A percentile compares a stretch with the other conserved stretches of the same genome.
phyloP scores from a whole-genome alignment of 2,329 filamentous ascomycete genomes.

The Talaromyces piceae region DNA sequence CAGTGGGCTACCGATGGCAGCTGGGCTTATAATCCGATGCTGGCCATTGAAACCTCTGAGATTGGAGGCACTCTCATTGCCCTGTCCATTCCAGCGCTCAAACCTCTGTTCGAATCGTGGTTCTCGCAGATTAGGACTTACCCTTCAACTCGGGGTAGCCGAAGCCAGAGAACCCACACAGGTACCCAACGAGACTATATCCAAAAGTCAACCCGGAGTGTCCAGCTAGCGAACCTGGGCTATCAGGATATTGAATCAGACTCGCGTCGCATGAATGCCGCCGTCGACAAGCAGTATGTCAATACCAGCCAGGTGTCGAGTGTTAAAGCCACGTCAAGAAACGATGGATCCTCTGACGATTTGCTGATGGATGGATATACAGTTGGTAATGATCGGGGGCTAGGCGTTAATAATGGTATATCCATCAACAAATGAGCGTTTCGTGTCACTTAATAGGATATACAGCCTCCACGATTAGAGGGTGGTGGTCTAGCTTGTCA shows the following conservation, averaged over 20 bases:
- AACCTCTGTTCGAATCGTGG: conserved; percentile 29
- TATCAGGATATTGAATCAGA: background rate
- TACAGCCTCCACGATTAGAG: background rate
- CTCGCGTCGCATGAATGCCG: background rate
- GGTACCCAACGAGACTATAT: background rate
- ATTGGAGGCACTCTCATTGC: conserved; percentile 46
- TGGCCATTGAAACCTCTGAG: conserved; percentile 45
- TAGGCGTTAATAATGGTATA: background rate
- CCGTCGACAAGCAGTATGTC: background rate
- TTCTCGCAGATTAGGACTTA: conserved; percentile 19
- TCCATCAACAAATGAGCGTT: background rate
- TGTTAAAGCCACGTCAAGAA: background rate
- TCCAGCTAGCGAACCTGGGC: background rate
- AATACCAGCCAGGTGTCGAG: background rate
- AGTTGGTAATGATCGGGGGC: background rate
- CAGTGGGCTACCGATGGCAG: conserved; percentile 43
- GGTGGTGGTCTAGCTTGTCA: too few species aligned
- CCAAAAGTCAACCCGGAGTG: background rate
- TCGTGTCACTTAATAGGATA: background rate
- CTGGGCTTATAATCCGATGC: conserved; percentile 46
- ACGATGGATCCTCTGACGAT: background rate
- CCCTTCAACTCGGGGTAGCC: background rate
- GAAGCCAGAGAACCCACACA: background rate
- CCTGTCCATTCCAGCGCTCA: conserved; percentile 44
- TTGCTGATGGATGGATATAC: background rate